phyloP scores from a whole-genome alignment of 1,284 basidiomycete genomes.

The Fomitiporia mediterranea region DNA sequence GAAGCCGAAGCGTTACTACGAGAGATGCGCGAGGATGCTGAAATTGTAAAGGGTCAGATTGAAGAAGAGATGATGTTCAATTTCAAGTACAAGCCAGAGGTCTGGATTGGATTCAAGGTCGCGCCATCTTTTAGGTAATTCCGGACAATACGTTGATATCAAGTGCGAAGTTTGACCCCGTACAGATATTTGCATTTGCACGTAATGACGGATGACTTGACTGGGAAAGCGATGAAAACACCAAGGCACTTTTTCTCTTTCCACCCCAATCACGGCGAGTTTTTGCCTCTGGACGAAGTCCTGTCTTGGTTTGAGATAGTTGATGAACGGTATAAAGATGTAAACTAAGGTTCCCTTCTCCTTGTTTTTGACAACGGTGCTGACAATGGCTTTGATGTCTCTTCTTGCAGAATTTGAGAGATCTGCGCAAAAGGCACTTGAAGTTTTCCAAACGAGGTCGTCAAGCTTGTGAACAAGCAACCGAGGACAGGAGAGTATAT shows the following conservation, averaged over 20 bases:
- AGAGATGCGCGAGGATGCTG: constrained; percentile 54
- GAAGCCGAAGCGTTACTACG: constrained; percentile 50
- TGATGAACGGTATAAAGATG: neutral
- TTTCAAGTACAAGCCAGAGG: constrained; percentile 77
- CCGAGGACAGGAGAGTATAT: too few relatives aligned
- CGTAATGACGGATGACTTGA: constrained; percentile 80
- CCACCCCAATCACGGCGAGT: constrained; percentile 83
- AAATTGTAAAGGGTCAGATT: constrained; percentile 43
- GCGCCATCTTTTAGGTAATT: constrained; percentile 72
- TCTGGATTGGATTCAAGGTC: constrained; percentile 86
- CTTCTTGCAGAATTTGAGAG: neutral
- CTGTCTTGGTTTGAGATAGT: constrained; percentile 64
- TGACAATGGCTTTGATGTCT: neutral
- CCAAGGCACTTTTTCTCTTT: constrained; percentile 97
- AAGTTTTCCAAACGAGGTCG: neutral
- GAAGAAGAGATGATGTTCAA: constrained; percentile 81
- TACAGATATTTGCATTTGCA: constrained; percentile 85
- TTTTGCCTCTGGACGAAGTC: constrained; percentile 74
- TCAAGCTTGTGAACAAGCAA: too few relatives aligned
- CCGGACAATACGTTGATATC: neutral
- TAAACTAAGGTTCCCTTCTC: neutral
- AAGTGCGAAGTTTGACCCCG: neutral
- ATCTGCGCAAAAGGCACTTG: neutral
- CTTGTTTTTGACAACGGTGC: neutral
- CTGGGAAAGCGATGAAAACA: constrained; percentile 70